These are phyloP conservation scores for Fraxinus excelsior DNA, from an alignment of 257 asterid genomes.

Conservation along the genomic window DNA sequence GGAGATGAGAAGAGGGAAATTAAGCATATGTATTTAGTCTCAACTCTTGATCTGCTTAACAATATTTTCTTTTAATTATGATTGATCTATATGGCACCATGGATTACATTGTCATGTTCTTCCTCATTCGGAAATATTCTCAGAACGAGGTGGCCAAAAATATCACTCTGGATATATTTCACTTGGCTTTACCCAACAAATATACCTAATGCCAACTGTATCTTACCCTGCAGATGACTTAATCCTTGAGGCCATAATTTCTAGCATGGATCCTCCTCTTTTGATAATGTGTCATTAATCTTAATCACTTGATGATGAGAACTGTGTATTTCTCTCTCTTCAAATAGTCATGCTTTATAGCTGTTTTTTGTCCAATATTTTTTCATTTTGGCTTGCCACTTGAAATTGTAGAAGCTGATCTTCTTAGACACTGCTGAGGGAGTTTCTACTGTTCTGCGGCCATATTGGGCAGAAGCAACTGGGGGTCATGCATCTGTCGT, in stretches of 20 bases:
- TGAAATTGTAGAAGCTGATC: constrained; percentile 67
- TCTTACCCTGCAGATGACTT: background rate
- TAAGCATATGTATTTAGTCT: background rate
- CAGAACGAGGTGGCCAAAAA: background rate
- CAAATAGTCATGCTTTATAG: background rate
- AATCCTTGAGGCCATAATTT: background rate
- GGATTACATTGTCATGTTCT: background rate
- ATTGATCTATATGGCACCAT: background rate
- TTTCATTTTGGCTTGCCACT: constrained; percentile 24
- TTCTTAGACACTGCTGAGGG: constrained; percentile 87
- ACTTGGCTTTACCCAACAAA: background rate
- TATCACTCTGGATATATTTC: background rate
- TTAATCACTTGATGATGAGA: background rate
- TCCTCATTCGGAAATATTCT: background rate
- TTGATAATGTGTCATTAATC: background rate
- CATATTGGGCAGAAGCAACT: constrained; percentile 84
- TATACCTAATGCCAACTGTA: background rate
- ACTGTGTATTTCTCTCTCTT: background rate
- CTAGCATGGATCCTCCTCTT: background rate
- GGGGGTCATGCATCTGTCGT: constrained; percentile 82
- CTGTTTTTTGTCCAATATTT: background rate
- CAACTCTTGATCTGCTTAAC: background rate
- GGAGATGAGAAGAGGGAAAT: constrained; percentile 3
- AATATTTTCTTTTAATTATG: background rate
- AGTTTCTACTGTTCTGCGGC: constrained; percentile 70